phyloP scores from a whole-genome alignment of 2,329 filamentous ascomycete species.

The Trichoderma koningiopsis region DNA sequence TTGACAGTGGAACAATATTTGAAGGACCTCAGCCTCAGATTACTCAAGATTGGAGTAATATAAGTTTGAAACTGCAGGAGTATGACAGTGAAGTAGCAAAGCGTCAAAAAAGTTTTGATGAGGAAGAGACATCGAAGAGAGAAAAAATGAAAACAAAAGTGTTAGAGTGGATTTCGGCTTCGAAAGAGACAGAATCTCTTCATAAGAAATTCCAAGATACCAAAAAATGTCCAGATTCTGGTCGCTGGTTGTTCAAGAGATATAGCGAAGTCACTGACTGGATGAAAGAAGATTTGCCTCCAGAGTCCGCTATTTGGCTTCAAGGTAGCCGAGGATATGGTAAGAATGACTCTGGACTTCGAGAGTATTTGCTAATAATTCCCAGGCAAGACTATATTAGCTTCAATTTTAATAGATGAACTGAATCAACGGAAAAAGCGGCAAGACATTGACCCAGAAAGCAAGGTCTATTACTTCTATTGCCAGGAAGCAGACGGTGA shows the following conservation, averaged over 20 bases:
- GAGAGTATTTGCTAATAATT: not conserved
- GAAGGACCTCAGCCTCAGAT: too few relatives aligned
- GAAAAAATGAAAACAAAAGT: not conserved
- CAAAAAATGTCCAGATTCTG: not conserved
- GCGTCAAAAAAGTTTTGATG: not conserved
- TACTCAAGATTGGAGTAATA: not conserved
- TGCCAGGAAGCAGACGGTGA: conserved; percentile 16
- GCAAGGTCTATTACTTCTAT: conserved; percentile 11
- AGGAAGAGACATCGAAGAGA: not conserved
- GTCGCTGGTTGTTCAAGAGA: conserved; percentile 5
- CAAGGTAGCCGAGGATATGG: conserved; percentile 14
- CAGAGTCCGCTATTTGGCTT: conserved; percentile 6
- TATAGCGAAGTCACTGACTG: conserved; percentile 9
- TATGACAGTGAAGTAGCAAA: not conserved
- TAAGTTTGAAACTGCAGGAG: not conserved
- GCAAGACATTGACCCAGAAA: not conserved
- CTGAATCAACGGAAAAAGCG: not conserved
- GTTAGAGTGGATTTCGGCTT: conserved; percentile 4
- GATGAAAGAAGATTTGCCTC: conserved; percentile 3
- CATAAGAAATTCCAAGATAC: not conserved
- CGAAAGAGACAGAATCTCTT: not conserved
- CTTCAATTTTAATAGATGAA: conserved; percentile 1
- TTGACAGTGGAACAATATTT: not conserved
- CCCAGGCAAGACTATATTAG: not conserved
- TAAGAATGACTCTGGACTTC: not conserved